Evolutionary conservation across 2,329 filamentous ascomycete genomes (phyloP).

Genomic region (Ophiocordyceps camponoti-floridani): DNA sequence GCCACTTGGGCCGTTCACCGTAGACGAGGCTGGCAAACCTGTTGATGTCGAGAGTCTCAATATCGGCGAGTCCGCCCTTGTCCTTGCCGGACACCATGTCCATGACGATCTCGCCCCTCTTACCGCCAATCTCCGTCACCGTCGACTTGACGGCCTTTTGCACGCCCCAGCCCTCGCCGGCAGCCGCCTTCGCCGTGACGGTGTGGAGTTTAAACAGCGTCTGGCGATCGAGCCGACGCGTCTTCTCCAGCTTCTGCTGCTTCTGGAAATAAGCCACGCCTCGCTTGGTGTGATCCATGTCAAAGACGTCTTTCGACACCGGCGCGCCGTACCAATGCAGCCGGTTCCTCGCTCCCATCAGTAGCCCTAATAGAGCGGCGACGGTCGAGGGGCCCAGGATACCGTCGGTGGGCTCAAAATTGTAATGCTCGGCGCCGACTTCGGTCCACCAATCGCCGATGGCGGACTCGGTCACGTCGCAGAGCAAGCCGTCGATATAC

Average conservation of each 20-base stretch:
- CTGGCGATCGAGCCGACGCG: constrained; percentile 62
- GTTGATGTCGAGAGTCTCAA: constrained; percentile 83
- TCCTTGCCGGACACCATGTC: constrained; percentile 81
- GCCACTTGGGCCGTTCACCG: constrained; percentile 77
- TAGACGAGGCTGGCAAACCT: constrained; percentile 60
- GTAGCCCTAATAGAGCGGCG: constrained; percentile 66
- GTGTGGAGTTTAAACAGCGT: constrained; percentile 69
- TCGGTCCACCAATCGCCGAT: constrained; percentile 94
- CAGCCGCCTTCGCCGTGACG: constrained; percentile 77
- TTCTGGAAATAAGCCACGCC: constrained; percentile 85
- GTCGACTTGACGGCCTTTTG: constrained; percentile 89
- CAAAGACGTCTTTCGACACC: constrained; percentile 81
- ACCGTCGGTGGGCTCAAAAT: constrained; percentile 80
- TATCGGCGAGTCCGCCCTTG: constrained; percentile 76
- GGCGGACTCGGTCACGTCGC: constrained; percentile 80
- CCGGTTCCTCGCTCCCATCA: constrained; percentile 80
- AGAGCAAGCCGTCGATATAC: constrained; percentile 82
- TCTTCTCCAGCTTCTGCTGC: constrained; percentile 60
- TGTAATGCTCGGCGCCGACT: constrained; percentile 81
- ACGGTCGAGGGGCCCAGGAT: constrained; percentile 86
- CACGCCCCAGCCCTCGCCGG: constrained; percentile 80
- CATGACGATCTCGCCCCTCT: constrained; percentile 85
- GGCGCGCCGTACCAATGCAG: constrained; percentile 71
- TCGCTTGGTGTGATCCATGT: constrained; percentile 63
- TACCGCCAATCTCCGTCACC: constrained; percentile 81